These are phyloP conservation scores for Solanum boliviense DNA, from an alignment of 257 asterid genomes.

Conservation along the genomic window DNA sequence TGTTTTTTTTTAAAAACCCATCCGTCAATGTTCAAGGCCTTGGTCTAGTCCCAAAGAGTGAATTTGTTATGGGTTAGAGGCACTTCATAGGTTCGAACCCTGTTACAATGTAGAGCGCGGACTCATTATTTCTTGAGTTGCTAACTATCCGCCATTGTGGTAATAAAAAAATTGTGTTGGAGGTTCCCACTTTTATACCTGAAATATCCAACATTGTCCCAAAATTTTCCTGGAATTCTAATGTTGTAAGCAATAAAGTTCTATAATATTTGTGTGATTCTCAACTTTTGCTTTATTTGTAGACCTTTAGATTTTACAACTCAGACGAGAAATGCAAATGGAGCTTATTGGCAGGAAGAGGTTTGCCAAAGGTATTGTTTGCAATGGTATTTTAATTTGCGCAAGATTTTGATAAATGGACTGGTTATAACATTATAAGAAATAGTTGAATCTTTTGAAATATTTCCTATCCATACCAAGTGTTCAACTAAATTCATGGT, in stretches of 20 bases:
- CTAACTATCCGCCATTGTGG: neutral
- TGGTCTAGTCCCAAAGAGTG: neutral
- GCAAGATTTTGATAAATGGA: neutral
- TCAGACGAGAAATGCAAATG: constrained; percentile 54
- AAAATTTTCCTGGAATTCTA: neutral
- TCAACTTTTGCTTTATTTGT: neutral
- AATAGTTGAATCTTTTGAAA: neutral
- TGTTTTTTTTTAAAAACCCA: no score
- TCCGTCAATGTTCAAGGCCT: neutral
- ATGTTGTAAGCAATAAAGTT: neutral
- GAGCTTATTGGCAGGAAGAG: constrained; percentile 90
- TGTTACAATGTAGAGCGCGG: no score
- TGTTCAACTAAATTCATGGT: no score
- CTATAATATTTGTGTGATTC: neutral
- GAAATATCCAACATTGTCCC: neutral
- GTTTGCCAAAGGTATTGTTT: constrained; percentile 63
- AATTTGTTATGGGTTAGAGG: neutral
- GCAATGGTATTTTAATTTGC: neutral
- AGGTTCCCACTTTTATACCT: neutral
- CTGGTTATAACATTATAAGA: neutral
- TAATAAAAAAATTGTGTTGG: neutral
- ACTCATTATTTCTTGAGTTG: neutral
- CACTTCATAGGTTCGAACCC: no score
- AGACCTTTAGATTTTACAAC: constrained; percentile 72
- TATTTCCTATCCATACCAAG: neutral